Evolutionary conservation across 305 asterid species (phyloP).

Genomic region (Fraxinus greggii): DNA sequence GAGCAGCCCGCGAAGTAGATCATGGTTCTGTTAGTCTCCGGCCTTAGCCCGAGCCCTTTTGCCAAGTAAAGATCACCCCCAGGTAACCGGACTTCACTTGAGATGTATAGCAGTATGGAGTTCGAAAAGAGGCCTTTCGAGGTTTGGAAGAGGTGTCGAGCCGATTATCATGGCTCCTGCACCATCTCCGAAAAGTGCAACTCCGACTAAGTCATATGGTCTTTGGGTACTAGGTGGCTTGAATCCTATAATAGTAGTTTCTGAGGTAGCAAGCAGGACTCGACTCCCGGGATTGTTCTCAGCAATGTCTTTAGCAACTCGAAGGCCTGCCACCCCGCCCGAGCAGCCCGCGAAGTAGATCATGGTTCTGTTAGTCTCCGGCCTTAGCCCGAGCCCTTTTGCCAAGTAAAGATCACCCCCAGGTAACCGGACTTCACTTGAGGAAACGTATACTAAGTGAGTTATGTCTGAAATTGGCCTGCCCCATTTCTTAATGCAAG

Average conservation of each 20-base stretch:
- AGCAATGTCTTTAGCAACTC: slow-evolving; percentile 90
- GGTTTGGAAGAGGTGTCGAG: slow-evolving; percentile 34
- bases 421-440: slow-evolving; percentile 68
- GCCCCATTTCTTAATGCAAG: slow-evolving; percentile 68
- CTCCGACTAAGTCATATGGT: slow-evolving; percentile 88
- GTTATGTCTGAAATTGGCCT: slow-evolving; percentile 65
- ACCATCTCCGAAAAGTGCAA: slow-evolving; percentile 90
- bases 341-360: slow-evolving; percentile 95
- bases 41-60: slow-evolving; percentile 76
- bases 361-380: slow-evolving; percentile 60
- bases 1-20: slow-evolving; percentile 95
- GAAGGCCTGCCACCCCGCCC: slow-evolving; percentile 95
- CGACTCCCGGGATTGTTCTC: slow-evolving; percentile 92
- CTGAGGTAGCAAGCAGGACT: slow-evolving; percentile 81
- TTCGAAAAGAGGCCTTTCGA: slow-evolving; percentile 70
- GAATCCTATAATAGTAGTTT: slow-evolving; percentile 86
- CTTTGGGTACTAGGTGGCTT: slow-evolving; percentile 72
- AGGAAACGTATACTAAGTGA: slow-evolving; percentile 69
- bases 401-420: slow-evolving; percentile 91
- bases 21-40: slow-evolving; percentile 60
- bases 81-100: slow-evolving; percentile 68
- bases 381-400: slow-evolving; percentile 76
- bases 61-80: slow-evolving; percentile 91
- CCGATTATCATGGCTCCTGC: slow-evolving; percentile 93
- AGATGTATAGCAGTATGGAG: no score